phyloP scores from a whole-genome alignment of 805 yeast species.

The Pichia manshurica region DNA sequence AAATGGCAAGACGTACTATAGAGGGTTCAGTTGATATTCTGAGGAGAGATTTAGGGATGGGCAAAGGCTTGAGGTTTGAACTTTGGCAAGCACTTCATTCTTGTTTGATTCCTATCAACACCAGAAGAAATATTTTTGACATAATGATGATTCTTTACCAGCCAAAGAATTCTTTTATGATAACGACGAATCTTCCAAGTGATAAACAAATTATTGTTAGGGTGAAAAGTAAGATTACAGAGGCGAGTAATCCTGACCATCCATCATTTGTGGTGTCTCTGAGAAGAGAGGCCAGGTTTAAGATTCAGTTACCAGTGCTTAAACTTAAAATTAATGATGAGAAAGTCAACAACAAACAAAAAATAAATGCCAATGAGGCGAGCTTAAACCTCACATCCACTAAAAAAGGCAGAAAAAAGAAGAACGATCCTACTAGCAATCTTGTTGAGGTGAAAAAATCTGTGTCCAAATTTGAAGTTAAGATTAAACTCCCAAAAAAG shows the following conservation, averaged over 20 bases:
- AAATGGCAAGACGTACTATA: constrained; percentile 56
- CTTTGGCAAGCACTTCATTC: constrained; percentile 70
- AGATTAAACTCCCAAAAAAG: constrained; percentile 5
- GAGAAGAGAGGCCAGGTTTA: constrained; percentile 54
- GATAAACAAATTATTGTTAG: constrained; percentile 61
- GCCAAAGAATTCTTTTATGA: constrained; percentile 54
- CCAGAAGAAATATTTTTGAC: constrained; percentile 58
- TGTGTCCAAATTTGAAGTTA: constrained; percentile 8
- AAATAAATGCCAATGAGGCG: neutral
- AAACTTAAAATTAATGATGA: constrained; percentile 22
- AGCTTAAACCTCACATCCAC: neutral
- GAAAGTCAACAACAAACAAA: constrained; percentile 1
- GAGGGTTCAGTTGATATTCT: constrained; percentile 62
- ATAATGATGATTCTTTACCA: constrained; percentile 60
- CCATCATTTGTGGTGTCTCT: constrained; percentile 37
- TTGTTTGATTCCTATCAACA: constrained; percentile 51
- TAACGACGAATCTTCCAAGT: constrained; percentile 60
- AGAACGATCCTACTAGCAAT: neutral
- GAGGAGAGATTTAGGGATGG: constrained; percentile 52
- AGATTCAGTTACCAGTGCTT: constrained; percentile 40
- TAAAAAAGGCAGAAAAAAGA: constrained; percentile 1
- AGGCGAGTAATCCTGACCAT: constrained; percentile 30
- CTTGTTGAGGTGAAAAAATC: constrained; percentile 5
- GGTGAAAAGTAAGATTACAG: constrained; percentile 25
- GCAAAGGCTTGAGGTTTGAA: constrained; percentile 49